Evolutionary conservation across 345 rosid genomes (phyloP).

Genomic region (Hirschfeldia incana): DNA sequence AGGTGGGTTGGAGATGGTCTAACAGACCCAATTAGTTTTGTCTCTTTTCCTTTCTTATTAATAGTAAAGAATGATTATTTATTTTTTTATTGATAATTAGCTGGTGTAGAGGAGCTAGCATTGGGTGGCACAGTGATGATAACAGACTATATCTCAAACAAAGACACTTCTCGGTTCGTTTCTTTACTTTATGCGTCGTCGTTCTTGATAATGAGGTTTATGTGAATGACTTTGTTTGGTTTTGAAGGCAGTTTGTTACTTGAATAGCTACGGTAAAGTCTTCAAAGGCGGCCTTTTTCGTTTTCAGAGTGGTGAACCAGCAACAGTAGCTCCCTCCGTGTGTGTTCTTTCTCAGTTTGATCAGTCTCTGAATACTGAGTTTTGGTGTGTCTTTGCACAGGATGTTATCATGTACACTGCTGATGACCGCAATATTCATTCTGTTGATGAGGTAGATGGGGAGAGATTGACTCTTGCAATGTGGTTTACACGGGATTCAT

Average conservation of each 20-base stretch:
- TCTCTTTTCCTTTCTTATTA: too few relatives aligned
- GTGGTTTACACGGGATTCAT: slow-evolving; percentile 86
- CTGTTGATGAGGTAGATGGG: slow-evolving; percentile 78
- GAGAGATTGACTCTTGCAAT: slow-evolving; percentile 88
- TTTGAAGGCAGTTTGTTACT: slow-evolving; percentile 89
- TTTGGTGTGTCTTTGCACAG: slow-evolving; percentile 37
- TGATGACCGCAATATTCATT: slow-evolving; percentile 76
- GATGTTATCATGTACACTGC: slow-evolving; percentile 86
- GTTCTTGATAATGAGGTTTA: background rate
- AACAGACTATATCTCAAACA: slow-evolving; percentile 82
- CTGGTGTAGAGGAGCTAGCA: slow-evolving; percentile 87
- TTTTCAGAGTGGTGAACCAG: slow-evolving; percentile 79
- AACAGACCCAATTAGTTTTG: too few relatives aligned
- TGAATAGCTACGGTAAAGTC: slow-evolving; percentile 64
- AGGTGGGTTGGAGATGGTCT: too few relatives aligned
- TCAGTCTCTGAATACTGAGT: too few relatives aligned
- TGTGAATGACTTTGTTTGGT: slow-evolving; percentile 17
- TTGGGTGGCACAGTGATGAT: slow-evolving; percentile 97
- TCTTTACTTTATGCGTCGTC: background rate
- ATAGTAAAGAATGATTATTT: too few relatives aligned
- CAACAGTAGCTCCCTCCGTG: slow-evolving; percentile 60
- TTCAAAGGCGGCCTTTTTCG: slow-evolving; percentile 82
- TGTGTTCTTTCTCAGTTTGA: background rate
- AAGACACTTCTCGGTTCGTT: slow-evolving; percentile 65
- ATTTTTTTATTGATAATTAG: slow-evolving; percentile 40